Conservation (phyloP, 2,329 filamentous ascomycete species). For the Aspergillus sp. region DNA sequence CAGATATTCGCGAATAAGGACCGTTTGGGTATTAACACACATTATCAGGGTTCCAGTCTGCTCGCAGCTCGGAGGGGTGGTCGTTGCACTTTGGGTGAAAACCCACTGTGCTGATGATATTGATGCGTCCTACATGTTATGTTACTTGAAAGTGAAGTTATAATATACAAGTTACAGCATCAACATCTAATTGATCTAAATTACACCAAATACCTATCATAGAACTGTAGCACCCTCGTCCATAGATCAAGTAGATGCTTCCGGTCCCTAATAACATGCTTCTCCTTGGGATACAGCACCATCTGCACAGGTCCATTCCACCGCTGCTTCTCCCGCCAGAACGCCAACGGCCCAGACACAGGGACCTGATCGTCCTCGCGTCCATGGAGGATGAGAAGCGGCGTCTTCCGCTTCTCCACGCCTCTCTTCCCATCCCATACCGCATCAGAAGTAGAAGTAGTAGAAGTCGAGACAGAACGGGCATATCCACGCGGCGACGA, state of each 20-base stretch:
- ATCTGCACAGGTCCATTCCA: conserved; percentile 8
- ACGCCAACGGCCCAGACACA: conserved; percentile 2
- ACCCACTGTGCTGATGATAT: too few relatives aligned
- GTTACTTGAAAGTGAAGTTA: too few relatives aligned
- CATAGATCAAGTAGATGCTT: conserved; percentile 5
- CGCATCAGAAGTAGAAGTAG: not conserved
- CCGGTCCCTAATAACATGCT: conserved; percentile 1
- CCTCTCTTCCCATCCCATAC: not conserved
- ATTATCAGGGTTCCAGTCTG: too few relatives aligned
- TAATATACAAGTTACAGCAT: not conserved
- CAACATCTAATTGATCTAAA: not conserved
- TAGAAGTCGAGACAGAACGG: not conserved
- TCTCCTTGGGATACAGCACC: conserved; percentile 3
- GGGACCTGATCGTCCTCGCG: not conserved
- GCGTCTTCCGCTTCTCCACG: not conserved
- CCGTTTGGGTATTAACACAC: too few relatives aligned
- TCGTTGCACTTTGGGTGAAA: too few relatives aligned
- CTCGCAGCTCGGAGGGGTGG: too few relatives aligned
- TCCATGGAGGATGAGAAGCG: conserved; percentile 1
- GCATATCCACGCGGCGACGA: too few relatives aligned
- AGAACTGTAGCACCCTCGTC: not conserved
- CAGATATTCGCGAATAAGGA: too few relatives aligned
- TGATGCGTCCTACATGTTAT: too few relatives aligned
- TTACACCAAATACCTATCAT: not conserved
- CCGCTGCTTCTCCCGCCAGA: conserved; percentile 2